Conservation (phyloP, 2,329 filamentous ascomycete species). For the Penicillium crustosum region DNA sequence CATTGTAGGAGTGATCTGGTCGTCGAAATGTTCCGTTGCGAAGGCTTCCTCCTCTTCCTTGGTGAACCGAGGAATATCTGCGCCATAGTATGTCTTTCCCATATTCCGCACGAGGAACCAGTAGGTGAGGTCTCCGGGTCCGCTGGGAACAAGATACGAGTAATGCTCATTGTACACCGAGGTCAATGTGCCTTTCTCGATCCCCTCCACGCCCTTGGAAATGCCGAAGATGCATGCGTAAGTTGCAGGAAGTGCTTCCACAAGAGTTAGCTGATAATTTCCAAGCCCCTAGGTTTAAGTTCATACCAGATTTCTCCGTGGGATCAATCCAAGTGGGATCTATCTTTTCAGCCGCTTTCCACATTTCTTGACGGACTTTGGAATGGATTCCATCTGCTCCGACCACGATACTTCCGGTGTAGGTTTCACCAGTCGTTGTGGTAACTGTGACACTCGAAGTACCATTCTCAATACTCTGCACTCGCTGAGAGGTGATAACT, state of each 20-base stretch:
- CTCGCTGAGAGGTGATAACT: constrained; percentile 19
- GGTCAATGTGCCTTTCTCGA: constrained; percentile 15
- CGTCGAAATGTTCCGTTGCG: constrained; percentile 15
- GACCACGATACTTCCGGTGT: constrained; percentile 37
- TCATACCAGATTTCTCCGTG: constrained; percentile 14
- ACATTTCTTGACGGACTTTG: constrained; percentile 38
- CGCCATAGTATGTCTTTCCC: constrained; percentile 17
- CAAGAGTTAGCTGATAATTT: not conserved
- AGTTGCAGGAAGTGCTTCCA: constrained; percentile 20
- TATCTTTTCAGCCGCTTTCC: constrained; percentile 15
- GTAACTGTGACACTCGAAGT: constrained; percentile 7
- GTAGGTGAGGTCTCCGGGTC: constrained; percentile 22
- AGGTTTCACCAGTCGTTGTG: constrained; percentile 13
- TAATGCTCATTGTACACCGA: constrained; percentile 20
- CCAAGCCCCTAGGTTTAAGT: not conserved
- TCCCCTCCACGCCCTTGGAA: constrained; percentile 11
- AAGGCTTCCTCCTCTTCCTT: constrained; percentile 22
- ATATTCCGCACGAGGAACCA: constrained; percentile 27
- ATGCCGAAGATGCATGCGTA: constrained; percentile 33
- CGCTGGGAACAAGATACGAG: constrained; percentile 21
- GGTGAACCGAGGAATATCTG: constrained; percentile 24
- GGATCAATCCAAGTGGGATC: constrained; percentile 21
- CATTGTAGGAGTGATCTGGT: constrained; percentile 21
- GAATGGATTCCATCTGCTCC: constrained; percentile 48
- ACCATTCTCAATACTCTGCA: constrained; percentile 8